Conservation (phyloP, 2,329 filamentous ascomycete genomes). For the Mycogone perniciosa region DNA sequence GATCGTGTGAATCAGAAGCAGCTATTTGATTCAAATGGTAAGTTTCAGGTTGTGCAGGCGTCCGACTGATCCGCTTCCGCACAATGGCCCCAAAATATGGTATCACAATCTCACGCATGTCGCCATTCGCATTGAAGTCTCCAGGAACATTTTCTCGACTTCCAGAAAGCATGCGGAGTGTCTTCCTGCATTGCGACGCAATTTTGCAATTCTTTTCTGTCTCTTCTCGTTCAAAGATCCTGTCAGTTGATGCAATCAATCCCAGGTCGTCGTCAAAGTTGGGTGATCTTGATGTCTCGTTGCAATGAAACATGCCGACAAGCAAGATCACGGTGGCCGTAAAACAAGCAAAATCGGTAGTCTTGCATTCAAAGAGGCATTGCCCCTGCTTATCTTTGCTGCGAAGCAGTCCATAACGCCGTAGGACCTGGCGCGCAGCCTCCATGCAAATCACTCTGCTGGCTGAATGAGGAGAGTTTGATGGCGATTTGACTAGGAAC, state of each 20-base stretch:
- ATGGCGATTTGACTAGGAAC: constrained; percentile 30
- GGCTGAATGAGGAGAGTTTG: constrained; percentile 29
- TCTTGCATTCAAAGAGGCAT: constrained; percentile 39
- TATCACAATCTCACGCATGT: constrained; percentile 8
- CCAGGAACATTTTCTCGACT: background rate
- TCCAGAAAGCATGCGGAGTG: constrained; percentile 3
- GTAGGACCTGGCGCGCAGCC: constrained; percentile 11
- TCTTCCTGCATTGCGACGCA: constrained; percentile 16
- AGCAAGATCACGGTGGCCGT: constrained; percentile 37
- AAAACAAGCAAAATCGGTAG: constrained; percentile 40
- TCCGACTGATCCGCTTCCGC: constrained; percentile 9
- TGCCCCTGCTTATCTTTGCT: constrained; percentile 19
- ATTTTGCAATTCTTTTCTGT: constrained; percentile 9
- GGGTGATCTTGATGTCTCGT: background rate
- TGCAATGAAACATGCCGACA: constrained; percentile 23
- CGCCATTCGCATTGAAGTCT: background rate
- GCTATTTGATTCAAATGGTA: background rate
- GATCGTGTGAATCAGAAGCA: constrained; percentile 1
- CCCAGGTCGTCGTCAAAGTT: constrained; percentile 10
- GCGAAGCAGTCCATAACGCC: constrained; percentile 27
- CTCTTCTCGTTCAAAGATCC: constrained; percentile 4
- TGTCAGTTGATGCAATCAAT: constrained; percentile 5
- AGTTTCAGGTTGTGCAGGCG: background rate
- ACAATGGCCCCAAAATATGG: constrained; percentile 13
- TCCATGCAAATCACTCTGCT: constrained; percentile 19